Percentiles rank a stretch among this genome's conserved stretches.
Conservation (phyloP, 768 basidiomycete species). For the Tricholoma terreum region DNA sequence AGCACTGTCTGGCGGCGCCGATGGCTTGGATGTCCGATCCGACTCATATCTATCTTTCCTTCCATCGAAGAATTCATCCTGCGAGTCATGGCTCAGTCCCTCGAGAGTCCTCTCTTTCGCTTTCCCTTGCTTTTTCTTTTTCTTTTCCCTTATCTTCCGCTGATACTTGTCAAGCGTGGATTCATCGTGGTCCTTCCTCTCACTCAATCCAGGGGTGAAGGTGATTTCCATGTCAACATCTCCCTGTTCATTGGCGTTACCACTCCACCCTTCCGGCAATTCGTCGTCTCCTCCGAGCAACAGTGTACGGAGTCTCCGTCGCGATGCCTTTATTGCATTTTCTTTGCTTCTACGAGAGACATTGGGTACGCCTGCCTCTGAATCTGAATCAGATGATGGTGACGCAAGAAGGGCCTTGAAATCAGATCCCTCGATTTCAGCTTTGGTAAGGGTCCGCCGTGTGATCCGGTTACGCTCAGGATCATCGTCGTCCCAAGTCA, state of each 20-base stretch:
- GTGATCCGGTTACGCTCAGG: slow-evolving; percentile 80
- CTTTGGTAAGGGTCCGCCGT: slow-evolving; percentile 69
- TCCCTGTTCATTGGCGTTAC: slow-evolving; percentile 36
- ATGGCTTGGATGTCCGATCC: slow-evolving; percentile 3
- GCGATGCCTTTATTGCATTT: slow-evolving; percentile 41
- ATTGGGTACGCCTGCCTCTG: slow-evolving; percentile 35
- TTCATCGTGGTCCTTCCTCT: slow-evolving; percentile 52
- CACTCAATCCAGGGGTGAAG: slow-evolving; percentile 81
- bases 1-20: background rate
- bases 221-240: slow-evolving; percentile 94
- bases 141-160: slow-evolving; percentile 86
- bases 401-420: slow-evolving; percentile 79
- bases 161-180: slow-evolving; percentile 89
- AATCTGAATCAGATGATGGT: slow-evolving; percentile 63
- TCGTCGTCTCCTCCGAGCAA: slow-evolving; percentile 67
- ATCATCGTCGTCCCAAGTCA: slow-evolving; percentile 99
- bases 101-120: slow-evolving; percentile 36
- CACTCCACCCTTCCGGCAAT: slow-evolving; percentile 84
- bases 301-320: slow-evolving; percentile 74
- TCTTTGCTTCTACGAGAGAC: slow-evolving; percentile 17
- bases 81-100: slow-evolving; percentile 20
- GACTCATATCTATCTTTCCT: slow-evolving; percentile 37
- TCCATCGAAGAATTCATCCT: slow-evolving; percentile 80
- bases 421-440: slow-evolving; percentile 90
- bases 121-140: slow-evolving; percentile 75